Evolutionary conservation across 176 grass and related monocot genomes (phyloP), one percentile per base, ranked within the genome.

Genomic region (Zoysia japonica): DNA sequence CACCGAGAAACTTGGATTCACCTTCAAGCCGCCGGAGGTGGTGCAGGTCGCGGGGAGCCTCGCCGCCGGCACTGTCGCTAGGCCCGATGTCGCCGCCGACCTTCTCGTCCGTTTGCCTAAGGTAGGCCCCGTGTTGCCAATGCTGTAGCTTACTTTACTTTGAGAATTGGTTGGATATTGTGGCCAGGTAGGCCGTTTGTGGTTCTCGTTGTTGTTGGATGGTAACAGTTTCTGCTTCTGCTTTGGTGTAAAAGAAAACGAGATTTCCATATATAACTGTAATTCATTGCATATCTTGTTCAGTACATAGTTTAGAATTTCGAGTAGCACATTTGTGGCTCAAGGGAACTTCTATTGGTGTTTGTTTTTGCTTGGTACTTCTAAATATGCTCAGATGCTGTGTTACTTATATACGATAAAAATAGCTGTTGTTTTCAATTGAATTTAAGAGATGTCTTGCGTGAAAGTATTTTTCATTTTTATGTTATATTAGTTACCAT

Each of bases 21-120:
- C 71, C 7, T 99, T 99, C 74, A 80, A 75, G 76, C 72, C 70
- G 11, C 96, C 92, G 11, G 84, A 86, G 82, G 83, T 68, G 13
- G 88, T 92, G 17, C 81, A 61, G 74, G 78, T 93, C 35, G 78
- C 78, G 14, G 96, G 96, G 55, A 93, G 90, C 83, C 80, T 88
- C 74, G 87, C 87, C 72, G 56, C 88, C 28, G 85, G 86, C 14
- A 78, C 81, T 3, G 74, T 91, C 5, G 84, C 87, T 43, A 90
- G 88, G 80, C 96, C 96, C 9, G 92, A 98, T 65, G 76, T 94
- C 6, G 64, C 81, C 7, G 83, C 85, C 2, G 96, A 98, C 75
- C 88, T 98, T 16, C 77, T 99, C 39, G 79, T 95, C 9, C 90
- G 88, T 50, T 93, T 99, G 92, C 92, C 92, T 10, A 99, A 95